These are phyloP conservation scores for Mortierella claussenii DNA, from an alignment of 192 early-diverging fungal genomes.

Conservation along the genomic window DNA sequence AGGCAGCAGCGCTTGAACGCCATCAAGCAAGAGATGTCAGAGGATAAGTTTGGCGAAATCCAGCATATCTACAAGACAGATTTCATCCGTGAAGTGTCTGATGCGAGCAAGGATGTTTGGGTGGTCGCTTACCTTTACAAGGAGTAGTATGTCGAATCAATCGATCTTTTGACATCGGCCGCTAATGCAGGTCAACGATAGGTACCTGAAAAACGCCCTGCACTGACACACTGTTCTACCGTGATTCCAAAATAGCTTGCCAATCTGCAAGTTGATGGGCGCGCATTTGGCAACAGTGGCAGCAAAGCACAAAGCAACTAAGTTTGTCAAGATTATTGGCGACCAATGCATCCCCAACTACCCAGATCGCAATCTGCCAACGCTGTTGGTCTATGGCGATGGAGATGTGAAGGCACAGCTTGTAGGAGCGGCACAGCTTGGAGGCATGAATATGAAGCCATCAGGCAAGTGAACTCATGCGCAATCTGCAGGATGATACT, in stretches of 20 bases:
- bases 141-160: slow-evolving; percentile 64
- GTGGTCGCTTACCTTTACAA: slow-evolving; percentile 75
- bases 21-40: slow-evolving; percentile 74
- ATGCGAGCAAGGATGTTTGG: slow-evolving; percentile 81
- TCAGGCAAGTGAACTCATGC: slow-evolving; percentile 69
- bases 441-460: slow-evolving; percentile 82
- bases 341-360: slow-evolving; percentile 96
- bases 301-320: slow-evolving; percentile 81
- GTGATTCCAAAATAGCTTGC: slow-evolving; percentile 62
- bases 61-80: slow-evolving; percentile 93
- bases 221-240: background rate
- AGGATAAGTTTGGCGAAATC: slow-evolving; percentile 88
- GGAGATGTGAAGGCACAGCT: slow-evolving; percentile 89
- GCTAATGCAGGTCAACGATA: no score
- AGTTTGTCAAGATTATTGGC: slow-evolving; percentile 94
- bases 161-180: no score
- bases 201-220: background rate
- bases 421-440: slow-evolving; percentile 81
- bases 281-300: slow-evolving; percentile 79
- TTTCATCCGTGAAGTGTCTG: slow-evolving; percentile 88
- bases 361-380: slow-evolving; percentile 89
- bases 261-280: slow-evolving; percentile 87
- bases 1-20: slow-evolving; percentile 87
- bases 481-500: no score
- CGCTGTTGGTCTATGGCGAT: slow-evolving; percentile 90